Conservation (phyloP, 169 alveolate species). For the Cryptosporidium sp. region DNA sequence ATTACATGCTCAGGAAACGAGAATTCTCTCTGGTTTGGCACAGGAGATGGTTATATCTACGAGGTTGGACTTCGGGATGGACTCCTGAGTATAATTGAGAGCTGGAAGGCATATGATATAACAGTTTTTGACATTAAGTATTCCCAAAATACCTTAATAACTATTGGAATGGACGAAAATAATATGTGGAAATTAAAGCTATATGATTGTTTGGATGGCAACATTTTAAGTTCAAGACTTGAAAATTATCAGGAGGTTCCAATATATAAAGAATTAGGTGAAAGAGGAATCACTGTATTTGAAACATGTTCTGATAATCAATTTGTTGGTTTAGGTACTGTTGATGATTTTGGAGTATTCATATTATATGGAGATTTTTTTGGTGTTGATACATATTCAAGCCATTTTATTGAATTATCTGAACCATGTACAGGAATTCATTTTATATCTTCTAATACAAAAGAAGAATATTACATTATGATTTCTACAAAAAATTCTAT, state of each 20-base stretch:
- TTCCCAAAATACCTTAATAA: constrained; percentile 59
- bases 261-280: constrained; percentile 29
- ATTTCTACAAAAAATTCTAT: constrained; percentile 48
- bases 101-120: constrained; percentile 58
- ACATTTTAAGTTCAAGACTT: constrained; percentile 17
- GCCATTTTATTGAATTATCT: constrained; percentile 26
- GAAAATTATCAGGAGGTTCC: constrained; percentile 29
- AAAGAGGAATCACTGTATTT: constrained; percentile 47
- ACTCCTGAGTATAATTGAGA: constrained; percentile 12
- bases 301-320: constrained; percentile 54
- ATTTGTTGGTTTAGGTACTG: constrained; percentile 52
- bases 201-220: constrained; percentile 62
- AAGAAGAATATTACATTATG: constrained; percentile 51
- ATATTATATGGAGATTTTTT: constrained; percentile 59
- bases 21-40: constrained; percentile 70
- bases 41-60: constrained; percentile 48
- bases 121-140: constrained; percentile 70
- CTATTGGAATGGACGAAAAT: constrained; percentile 58
- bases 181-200: constrained; percentile 54
- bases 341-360: constrained; percentile 66
- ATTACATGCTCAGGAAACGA: constrained; percentile 71
- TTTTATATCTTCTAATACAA: constrained; percentile 37
- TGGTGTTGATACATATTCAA: constrained; percentile 36
- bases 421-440: constrained; percentile 75
- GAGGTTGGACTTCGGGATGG: constrained; percentile 66